Evolutionary conservation across 106 monocot species (phyloP).

Genomic region (Dactylorhiza incarnata): DNA sequence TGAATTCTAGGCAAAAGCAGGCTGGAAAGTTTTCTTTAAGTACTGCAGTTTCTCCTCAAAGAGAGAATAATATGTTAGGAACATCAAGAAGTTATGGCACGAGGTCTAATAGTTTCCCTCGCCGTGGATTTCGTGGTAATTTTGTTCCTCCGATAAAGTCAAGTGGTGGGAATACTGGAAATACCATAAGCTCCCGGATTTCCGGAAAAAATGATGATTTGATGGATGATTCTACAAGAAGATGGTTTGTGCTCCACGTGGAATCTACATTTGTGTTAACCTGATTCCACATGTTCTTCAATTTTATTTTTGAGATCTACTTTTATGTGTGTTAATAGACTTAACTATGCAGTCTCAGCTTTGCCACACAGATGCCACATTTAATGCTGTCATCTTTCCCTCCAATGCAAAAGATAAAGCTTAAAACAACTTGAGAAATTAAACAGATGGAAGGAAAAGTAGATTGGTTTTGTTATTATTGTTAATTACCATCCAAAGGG

Average conservation of each 20-base stretch:
- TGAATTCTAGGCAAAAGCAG: conserved; percentile 63
- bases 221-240: conserved; percentile 86
- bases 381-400: not conserved
- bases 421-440: too few species aligned
- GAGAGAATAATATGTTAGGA: conserved; percentile 34
- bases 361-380: not conserved
- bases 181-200: conserved; percentile 38
- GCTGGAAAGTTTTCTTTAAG: conserved; percentile 29
- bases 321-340: not conserved
- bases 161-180: conserved; percentile 45
- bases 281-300: not conserved
- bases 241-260: conserved; percentile 53
- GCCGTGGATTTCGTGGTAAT: conserved; percentile 88
- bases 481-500: not conserved
- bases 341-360: not conserved
- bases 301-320: not conserved
- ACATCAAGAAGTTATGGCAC: conserved; percentile 49
- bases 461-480: not conserved
- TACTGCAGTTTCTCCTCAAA: conserved; percentile 42
- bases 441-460: not conserved
- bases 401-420: not conserved
- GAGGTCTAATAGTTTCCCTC: conserved; percentile 56
- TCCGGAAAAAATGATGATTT: conserved; percentile 74
- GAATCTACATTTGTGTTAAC: not conserved
- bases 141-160: conserved; percentile 96